A percentile compares a stretch with the other conserved stretches of the same genome.
These are phyloP conservation scores for Arthrobotrys pseudoclavata DNA, from an alignment of 2,329 filamentous ascomycete genomes.

Conservation along the genomic window DNA sequence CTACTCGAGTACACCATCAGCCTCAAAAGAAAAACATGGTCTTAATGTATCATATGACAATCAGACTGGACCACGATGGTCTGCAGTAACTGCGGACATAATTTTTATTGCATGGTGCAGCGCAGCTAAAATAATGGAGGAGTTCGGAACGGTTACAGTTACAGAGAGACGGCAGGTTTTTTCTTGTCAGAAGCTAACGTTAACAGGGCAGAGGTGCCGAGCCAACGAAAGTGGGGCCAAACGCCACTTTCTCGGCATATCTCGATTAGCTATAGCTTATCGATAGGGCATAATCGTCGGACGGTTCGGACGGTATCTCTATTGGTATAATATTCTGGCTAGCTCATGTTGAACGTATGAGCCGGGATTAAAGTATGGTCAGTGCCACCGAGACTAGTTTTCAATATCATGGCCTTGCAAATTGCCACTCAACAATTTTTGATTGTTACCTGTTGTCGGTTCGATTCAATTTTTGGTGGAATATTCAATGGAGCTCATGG, in stretches of 20 bases:
- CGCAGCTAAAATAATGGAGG: conserved; percentile 34
- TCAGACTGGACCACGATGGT: conserved; percentile 33
- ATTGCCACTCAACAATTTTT: conserved; percentile 29
- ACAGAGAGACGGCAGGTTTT: conserved; percentile 44
- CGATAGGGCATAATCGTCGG: conserved; percentile 45
- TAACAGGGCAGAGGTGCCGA: conserved; percentile 39
- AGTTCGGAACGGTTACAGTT: conserved; percentile 38
- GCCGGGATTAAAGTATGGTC: conserved; percentile 17
- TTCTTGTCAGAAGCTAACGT: conserved; percentile 20
- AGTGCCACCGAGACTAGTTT: conserved; percentile 20
- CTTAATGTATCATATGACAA: conserved; percentile 50
- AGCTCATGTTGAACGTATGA: conserved; percentile 11
- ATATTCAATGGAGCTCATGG: not conserved
- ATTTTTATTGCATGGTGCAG: conserved; percentile 34
- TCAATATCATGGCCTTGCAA: conserved; percentile 8
- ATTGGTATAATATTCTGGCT: conserved; percentile 11
- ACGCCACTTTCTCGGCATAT: conserved; percentile 35
- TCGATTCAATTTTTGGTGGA: not conserved
- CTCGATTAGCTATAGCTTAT: conserved; percentile 39
- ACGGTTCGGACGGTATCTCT: conserved; percentile 28
- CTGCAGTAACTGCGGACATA: conserved; percentile 30
- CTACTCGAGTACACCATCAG: conserved; percentile 8
- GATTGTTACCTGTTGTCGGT: not conserved
- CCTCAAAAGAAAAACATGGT: conserved; percentile 10
- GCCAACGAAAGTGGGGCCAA: conserved; percentile 43